Evolutionary conservation across 2,329 filamentous ascomycete genomes (phyloP).

Genomic region (Ophiosphaerella narmari): DNA sequence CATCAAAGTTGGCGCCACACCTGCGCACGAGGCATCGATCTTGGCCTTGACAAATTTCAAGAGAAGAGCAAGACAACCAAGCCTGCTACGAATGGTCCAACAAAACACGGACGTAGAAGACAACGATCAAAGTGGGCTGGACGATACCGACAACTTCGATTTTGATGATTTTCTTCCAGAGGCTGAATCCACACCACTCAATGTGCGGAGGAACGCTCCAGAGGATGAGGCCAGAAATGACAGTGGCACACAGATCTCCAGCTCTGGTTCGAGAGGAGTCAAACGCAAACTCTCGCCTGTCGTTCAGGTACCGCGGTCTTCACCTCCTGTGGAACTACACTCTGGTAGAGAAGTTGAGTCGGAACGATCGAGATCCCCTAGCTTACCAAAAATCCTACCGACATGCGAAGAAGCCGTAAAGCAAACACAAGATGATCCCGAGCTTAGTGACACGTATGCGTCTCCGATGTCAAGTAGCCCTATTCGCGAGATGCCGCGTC

Average conservation of each 20-base stretch:
- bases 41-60: constrained; percentile 58
- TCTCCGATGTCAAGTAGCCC: constrained; percentile 51
- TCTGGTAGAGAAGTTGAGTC: constrained; percentile 36
- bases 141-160: constrained; percentile 46
- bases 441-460: constrained; percentile 50
- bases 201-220: constrained; percentile 46
- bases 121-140: constrained; percentile 50
- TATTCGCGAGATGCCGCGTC: constrained; percentile 23
- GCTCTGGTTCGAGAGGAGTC: constrained; percentile 40
- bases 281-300: constrained; percentile 47
- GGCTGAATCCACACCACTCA: constrained; percentile 70
- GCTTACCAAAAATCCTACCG: constrained; percentile 39
- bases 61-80: constrained; percentile 54
- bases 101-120: constrained; percentile 53
- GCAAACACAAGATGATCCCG: constrained; percentile 30
- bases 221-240: constrained; percentile 29
- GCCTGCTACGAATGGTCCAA: constrained; percentile 55
- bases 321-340: constrained; percentile 38
- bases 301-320: constrained; percentile 47
- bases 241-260: constrained; percentile 36
- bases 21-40: constrained; percentile 52
- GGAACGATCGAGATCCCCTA: constrained; percentile 41
- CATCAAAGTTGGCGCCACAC: constrained; percentile 50
- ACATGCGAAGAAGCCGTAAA: constrained; percentile 23
- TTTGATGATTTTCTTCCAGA: constrained; percentile 61